These are phyloP conservation scores for Amylostereum areolatum DNA, from an alignment of 1,284 basidiomycete genomes.

Conservation along the genomic window DNA sequence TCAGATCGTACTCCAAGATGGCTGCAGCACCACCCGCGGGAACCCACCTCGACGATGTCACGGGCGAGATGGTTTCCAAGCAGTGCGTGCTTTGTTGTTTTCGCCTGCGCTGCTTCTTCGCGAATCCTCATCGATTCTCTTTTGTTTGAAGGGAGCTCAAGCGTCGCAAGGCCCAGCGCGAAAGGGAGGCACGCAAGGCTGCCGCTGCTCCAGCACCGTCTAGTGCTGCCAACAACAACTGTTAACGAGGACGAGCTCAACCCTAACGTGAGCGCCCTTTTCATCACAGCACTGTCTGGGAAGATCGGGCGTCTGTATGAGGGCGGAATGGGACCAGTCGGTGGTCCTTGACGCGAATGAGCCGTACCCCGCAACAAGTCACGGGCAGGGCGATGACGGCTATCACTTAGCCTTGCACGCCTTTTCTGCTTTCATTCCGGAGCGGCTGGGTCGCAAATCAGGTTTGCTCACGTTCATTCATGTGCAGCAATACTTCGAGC, in stretches of 20 bases:
- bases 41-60: constrained; percentile 79
- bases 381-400: no score
- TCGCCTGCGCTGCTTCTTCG: constrained; percentile 7
- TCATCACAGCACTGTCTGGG: background rate
- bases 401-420: background rate
- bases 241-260: constrained; percentile 73
- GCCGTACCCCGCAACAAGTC: no score
- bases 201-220: constrained; percentile 57
- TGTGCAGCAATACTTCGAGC: constrained; percentile 90
- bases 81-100: constrained; percentile 47
- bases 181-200: constrained; percentile 82
- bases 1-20: constrained; percentile 29
- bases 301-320: no score
- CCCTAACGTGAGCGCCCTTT: constrained; percentile 59
- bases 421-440: background rate
- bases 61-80: constrained; percentile 95
- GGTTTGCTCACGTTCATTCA: background rate
- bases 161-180: constrained; percentile 81
- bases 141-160: constrained; percentile 74
- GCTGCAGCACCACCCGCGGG: constrained; percentile 41
- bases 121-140: constrained; percentile 23
- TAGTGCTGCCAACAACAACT: constrained; percentile 33
- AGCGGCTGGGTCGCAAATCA: background rate
- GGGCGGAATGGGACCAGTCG: no score
- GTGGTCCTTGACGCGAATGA: no score